A percentile compares a stretch with the other conserved stretches of the same genome.
phyloP scores from a whole-genome alignment of 2,329 filamentous ascomycete genomes.

The Scedosporium aurantiacum region DNA sequence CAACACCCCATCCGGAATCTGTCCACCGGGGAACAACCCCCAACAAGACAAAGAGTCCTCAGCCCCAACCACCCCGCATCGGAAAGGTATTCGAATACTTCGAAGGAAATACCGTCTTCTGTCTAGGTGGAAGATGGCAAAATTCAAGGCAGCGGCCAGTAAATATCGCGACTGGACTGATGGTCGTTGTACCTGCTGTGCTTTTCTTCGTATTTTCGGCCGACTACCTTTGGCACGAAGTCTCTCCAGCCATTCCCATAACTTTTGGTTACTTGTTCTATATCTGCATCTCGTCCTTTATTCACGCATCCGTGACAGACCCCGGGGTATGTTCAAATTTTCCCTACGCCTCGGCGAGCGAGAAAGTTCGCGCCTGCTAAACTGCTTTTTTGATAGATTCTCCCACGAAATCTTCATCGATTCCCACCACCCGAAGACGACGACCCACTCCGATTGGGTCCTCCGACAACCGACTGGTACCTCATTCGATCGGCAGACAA shows the following conservation, averaged over 20 bases:
- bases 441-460: constrained; percentile 71
- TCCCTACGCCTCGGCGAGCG: constrained; percentile 1
- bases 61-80: constrained; percentile 25
- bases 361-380: neutral
- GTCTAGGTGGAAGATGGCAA: constrained; percentile 71
- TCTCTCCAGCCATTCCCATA: constrained; percentile 82
- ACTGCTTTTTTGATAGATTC: constrained; percentile 45
- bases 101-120: constrained; percentile 86
- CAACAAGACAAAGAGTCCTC: constrained; percentile 13
- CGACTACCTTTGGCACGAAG: constrained; percentile 73
- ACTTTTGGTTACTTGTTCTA: constrained; percentile 86
- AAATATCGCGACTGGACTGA: constrained; percentile 73
- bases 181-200: constrained; percentile 66
- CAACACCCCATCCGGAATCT: constrained; percentile 35
- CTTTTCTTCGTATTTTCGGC: constrained; percentile 83
- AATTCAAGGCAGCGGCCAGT: constrained; percentile 81
- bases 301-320: constrained; percentile 86
- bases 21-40: constrained; percentile 10
- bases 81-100: constrained; percentile 87
- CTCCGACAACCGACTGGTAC: constrained; percentile 86
- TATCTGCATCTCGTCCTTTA: constrained; percentile 82
- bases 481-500: constrained; percentile 72
- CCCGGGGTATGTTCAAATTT: constrained; percentile 62
- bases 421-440: constrained; percentile 69
- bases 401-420: constrained; percentile 82